Evolutionary conservation across 768 basidiomycete species (phyloP).

Genomic region (Tricholoma matsutake): DNA sequence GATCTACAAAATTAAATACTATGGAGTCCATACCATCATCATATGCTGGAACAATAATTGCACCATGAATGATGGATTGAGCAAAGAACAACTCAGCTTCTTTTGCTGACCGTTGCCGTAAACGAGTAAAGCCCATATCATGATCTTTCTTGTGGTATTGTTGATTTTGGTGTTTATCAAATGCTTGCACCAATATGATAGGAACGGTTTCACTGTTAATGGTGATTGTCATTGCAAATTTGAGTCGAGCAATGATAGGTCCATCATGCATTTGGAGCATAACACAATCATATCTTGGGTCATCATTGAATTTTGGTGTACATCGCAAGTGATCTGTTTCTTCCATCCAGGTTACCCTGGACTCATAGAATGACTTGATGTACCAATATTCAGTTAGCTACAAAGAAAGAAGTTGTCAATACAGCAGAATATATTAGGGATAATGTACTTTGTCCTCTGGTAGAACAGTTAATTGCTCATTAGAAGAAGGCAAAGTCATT

Average conservation of each 20-base stretch:
- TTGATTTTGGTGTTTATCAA: neutral
- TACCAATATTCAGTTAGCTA: neutral
- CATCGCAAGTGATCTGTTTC: neutral
- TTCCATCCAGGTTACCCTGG: neutral
- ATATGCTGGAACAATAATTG: neutral
- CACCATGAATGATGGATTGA: neutral
- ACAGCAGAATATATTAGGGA: neutral
- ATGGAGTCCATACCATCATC: neutral
- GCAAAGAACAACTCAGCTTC: neutral
- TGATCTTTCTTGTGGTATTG: neutral
- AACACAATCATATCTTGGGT: neutral
- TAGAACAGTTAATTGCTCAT: neutral
- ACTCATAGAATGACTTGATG: neutral
- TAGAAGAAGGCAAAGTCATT: neutral
- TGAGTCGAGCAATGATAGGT: neutral
- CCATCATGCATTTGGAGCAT: neutral
- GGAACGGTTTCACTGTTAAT: neutral
- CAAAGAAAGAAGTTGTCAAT: neutral
- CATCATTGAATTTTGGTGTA: neutral
- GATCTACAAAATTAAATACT: neutral
- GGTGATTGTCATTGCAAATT: neutral
- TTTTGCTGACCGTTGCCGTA: neutral
- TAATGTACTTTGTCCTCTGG: neutral
- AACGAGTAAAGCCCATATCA: neutral
- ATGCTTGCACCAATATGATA: neutral